Percentiles rank a stretch among this genome's conserved stretches.
These are phyloP conservation scores for Albophoma yamanashiensis DNA, from an alignment of 2,329 filamentous ascomycete genomes.

Conservation along the genomic window DNA sequence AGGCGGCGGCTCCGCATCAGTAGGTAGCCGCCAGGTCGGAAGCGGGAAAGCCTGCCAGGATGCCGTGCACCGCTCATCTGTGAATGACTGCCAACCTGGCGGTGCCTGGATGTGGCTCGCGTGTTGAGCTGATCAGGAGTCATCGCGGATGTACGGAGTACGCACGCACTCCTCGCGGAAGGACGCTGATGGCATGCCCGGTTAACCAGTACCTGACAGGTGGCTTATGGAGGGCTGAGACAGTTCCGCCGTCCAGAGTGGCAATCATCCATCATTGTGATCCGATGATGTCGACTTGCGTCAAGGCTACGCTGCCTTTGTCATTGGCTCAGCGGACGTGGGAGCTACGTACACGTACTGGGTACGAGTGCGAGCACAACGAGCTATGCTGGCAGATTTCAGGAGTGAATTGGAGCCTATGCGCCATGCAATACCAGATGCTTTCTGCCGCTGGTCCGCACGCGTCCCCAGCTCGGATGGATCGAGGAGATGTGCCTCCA, in stretches of 20 bases:
- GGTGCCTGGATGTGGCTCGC: neutral
- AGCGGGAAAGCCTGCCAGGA: neutral
- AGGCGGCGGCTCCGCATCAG: neutral
- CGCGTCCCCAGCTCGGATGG: neutral
- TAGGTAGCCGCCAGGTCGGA: neutral
- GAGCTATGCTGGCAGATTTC: neutral
- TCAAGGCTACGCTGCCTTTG: neutral
- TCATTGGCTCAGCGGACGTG: neutral
- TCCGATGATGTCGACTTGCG: neutral
- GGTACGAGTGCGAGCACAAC: neutral
- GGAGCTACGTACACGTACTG: neutral
- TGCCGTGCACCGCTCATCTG: neutral
- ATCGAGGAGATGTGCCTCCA: neutral
- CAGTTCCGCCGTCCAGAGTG: neutral
- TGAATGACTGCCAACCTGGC: neutral
- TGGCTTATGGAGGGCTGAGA: neutral
- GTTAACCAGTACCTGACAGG: neutral
- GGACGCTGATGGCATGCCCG: neutral
- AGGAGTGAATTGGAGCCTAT: neutral
- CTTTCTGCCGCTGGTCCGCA: neutral
- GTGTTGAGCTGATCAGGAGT: neutral
- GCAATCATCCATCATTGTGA: neutral
- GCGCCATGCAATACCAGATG: neutral
- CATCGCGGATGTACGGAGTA: neutral
- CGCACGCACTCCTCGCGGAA: neutral